These are phyloP conservation scores for Rhizopus microsporus DNA, from an alignment of 371 early-diverging fungal genomes.

Conservation along the genomic window DNA sequence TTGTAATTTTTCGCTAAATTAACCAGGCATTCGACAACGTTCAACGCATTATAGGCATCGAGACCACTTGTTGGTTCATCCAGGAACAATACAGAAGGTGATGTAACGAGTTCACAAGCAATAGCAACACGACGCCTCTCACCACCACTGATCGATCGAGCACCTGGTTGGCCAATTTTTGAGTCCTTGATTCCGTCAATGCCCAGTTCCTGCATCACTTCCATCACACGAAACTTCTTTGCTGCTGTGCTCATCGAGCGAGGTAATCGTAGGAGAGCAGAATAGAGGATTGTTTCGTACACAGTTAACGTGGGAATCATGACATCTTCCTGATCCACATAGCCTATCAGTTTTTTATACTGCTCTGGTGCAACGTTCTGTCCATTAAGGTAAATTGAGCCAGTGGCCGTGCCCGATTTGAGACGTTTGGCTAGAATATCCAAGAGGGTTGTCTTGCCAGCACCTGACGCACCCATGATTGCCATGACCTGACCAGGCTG, in stretches of 20 bases:
- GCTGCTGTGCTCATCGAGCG: constrained; percentile 59
- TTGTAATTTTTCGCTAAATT: constrained; percentile 79
- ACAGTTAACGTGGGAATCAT: constrained; percentile 84
- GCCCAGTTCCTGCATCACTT: constrained; percentile 77
- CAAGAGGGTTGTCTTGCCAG: constrained; percentile 72
- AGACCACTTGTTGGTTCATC: constrained; percentile 96
- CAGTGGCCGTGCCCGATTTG: constrained; percentile 60
- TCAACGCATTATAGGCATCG: constrained; percentile 91
- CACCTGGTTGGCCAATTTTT: constrained; percentile 75
- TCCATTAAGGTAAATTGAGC: constrained; percentile 69
- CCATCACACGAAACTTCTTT: constrained; percentile 64
- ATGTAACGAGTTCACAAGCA: constrained; percentile 86
- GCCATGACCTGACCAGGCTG: constrained; percentile 82
- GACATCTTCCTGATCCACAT: constrained; percentile 87
- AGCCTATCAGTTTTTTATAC: constrained; percentile 73
- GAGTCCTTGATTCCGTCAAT: constrained; percentile 79
- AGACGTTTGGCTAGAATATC: constrained; percentile 76
- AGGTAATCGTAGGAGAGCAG: constrained; percentile 79
- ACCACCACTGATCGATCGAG: constrained; percentile 84
- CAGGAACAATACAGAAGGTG: constrained; percentile 87
- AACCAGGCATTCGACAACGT: constrained; percentile 85
- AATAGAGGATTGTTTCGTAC: constrained; percentile 78
- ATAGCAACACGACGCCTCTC: constrained; percentile 86
- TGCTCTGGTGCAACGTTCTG: constrained; percentile 51
- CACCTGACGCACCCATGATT: constrained; percentile 82